phyloP scores from a whole-genome alignment of 73 alveolate species.

The Paramecium biaurelia region DNA sequence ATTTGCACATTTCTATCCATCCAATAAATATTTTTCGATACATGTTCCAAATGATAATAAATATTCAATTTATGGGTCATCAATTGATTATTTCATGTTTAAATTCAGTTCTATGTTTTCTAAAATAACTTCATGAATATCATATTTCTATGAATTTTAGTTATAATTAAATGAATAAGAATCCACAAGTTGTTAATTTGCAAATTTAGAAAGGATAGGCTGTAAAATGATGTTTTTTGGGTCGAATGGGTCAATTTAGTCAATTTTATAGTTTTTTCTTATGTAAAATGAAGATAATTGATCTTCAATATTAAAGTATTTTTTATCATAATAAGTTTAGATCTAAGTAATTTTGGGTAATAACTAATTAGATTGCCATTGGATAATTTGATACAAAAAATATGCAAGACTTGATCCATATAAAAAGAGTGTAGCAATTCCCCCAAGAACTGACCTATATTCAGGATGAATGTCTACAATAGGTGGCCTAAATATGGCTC shows the following conservation, averaged over 20 bases:
- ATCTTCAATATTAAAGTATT: background rate
- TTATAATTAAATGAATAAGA: background rate
- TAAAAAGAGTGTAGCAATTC: background rate
- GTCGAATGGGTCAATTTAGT: constrained; percentile 19
- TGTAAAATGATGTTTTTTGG: background rate
- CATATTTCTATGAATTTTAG: background rate
- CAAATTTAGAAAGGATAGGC: background rate
- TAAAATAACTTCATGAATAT: background rate
- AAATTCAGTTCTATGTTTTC: background rate
- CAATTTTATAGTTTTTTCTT: background rate
- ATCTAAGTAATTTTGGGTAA: background rate
- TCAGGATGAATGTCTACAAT: background rate
- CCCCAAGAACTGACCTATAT: background rate
- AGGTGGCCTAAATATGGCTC: constrained; percentile 2
- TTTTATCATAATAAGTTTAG: background rate
- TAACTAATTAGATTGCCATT: background rate
- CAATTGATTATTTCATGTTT: background rate
- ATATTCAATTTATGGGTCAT: background rate
- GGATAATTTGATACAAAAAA: background rate
- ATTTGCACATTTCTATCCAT: background rate
- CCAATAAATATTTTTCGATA: background rate
- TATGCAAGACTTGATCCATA: constrained; percentile 30
- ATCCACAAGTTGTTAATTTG: background rate
- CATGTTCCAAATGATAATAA: background rate
- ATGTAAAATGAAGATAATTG: background rate